Evolutionary conservation across 1,139 yeast genomes (phyloP).

Genomic region (Hansenula sp.): DNA sequence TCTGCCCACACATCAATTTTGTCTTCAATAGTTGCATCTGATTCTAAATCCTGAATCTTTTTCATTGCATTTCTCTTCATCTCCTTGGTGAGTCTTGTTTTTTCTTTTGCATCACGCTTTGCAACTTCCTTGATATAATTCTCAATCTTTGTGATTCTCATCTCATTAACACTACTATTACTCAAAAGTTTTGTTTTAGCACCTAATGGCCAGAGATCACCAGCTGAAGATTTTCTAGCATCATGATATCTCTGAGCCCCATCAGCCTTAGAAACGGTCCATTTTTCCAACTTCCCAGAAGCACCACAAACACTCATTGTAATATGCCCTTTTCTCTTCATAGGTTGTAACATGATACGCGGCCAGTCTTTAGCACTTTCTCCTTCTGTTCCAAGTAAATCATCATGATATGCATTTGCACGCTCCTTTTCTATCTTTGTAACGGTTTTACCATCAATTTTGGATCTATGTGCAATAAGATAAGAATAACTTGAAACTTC

Average conservation of each 20-base stretch:
- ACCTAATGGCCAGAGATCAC: constrained; percentile 88
- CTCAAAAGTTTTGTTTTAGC: constrained; percentile 53
- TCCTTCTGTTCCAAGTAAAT: constrained; percentile 17
- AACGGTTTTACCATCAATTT: constrained; percentile 25
- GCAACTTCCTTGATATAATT: constrained; percentile 21
- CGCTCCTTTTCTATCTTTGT: constrained; percentile 24
- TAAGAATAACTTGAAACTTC: constrained; percentile 79
- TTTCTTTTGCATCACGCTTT: constrained; percentile 14
- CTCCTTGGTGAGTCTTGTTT: constrained; percentile 18
- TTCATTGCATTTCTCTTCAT: constrained; percentile 12
- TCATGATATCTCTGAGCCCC: constrained; percentile 49
- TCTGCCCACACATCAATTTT: constrained; percentile 19
- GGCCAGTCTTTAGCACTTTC: constrained; percentile 53
- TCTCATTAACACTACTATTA: constrained; percentile 22
- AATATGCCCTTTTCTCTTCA: constrained; percentile 81
- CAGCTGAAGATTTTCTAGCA: constrained; percentile 77
- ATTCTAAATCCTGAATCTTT: constrained; percentile 10
- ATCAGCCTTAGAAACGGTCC: constrained; percentile 81
- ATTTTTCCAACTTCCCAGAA: constrained; percentile 73
- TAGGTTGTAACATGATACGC: constrained; percentile 67
- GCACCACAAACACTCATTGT: constrained; percentile 76
- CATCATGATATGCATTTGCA: constrained; percentile 2
- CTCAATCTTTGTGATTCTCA: constrained; percentile 24
- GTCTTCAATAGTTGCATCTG: constrained; percentile 16
- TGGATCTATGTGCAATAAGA: constrained; percentile 62